Evolutionary conservation across 768 basidiomycete genomes (phyloP), one percentile per base, ranked within the genome.

Genomic region (Panaeolus cyanescens): DNA sequence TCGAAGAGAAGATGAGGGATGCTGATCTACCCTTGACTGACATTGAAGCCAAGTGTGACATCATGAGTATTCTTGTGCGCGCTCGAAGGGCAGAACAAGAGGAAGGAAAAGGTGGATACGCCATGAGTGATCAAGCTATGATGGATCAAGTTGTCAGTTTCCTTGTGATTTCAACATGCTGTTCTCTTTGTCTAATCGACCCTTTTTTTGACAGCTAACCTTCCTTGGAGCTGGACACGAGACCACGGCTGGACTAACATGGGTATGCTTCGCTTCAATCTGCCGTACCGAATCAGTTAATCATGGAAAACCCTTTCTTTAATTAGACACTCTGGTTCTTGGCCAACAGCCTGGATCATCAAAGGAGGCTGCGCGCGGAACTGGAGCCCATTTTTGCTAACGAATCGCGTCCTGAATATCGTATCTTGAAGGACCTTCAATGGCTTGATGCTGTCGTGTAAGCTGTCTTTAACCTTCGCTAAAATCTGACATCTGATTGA

Each of bases 361-460:
- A 88, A 68, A 72, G 70, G 5, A 77, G 75, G 40, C 77, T 90
- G 2, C 80, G 87, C 4, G 79, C 80, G 4, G 87, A 90, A 69
- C 71, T 85, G n/a, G 66, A 72, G 0, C 76, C 80, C 0, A 60
- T 84, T 1, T 73, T 79, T 37, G 61, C 67, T 5, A 60, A 66
- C 17, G 71, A 74, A 37, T 63, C 72, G 13, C 69, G 71, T 17
- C 77, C 78, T 2, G 78, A 75, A 42, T 79, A 80, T 56, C 73
- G 75, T 15, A 74, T 71, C 15, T 64, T 80, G n/a, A 77, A 77
- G 59, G 77, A 76, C 42, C 69, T 79, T 5, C 60, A 68, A 33
- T 79, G 75, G 75, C 66, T 81, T 5, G 78, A 79, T 54, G 76
- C 78, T 59, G 76, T 80, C 1, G 67, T 79, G 79, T 80, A 63